Conservation (phyloP, 495 filamentous ascomycete species). For the Durotheca rogersii region DNA sequence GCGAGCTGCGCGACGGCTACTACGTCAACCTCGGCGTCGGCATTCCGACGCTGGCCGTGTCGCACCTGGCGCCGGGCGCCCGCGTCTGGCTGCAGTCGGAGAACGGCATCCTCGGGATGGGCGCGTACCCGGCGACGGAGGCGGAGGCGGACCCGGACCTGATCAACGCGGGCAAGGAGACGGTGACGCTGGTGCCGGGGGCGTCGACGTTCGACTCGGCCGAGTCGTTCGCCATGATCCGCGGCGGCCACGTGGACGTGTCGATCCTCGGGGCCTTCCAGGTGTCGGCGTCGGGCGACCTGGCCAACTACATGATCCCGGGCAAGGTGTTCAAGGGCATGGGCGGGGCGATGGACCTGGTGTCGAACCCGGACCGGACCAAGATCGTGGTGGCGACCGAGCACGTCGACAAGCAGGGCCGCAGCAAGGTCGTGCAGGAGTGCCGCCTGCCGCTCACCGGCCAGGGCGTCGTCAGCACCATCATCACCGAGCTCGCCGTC, state of each 20-base stretch:
- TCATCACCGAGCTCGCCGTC: slow-evolving; percentile 60
- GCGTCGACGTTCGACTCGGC: slow-evolving; percentile 58
- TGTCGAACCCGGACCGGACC: slow-evolving; percentile 58
- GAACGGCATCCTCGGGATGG: slow-evolving; percentile 63
- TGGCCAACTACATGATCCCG: slow-evolving; percentile 66
- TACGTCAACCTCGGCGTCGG: slow-evolving; percentile 69
- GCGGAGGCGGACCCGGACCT: slow-evolving; percentile 59
- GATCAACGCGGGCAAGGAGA: slow-evolving; percentile 65
- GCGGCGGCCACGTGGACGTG: slow-evolving; percentile 60
- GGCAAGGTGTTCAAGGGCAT: slow-evolving; percentile 65
- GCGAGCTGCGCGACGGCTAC: slow-evolving; percentile 63
- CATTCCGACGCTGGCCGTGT: slow-evolving; percentile 62
- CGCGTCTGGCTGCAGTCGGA: slow-evolving; percentile 62
- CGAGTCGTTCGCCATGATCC: slow-evolving; percentile 64
- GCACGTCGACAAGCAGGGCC: slow-evolving; percentile 61
- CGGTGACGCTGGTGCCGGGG: slow-evolving; percentile 57
- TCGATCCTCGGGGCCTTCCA: slow-evolving; percentile 62
- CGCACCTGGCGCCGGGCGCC: slow-evolving; percentile 51
- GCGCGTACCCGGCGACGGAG: slow-evolving; percentile 56
- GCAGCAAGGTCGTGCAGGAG: slow-evolving; percentile 58
- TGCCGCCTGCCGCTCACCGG: slow-evolving; percentile 60
- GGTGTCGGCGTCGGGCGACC: slow-evolving; percentile 57
- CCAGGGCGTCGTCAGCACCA: slow-evolving; percentile 52
- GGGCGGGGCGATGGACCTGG: slow-evolving; percentile 65
- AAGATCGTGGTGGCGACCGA: slow-evolving; percentile 64